A percentile compares a stretch with the other conserved stretches of the same genome.
Conservation (phyloP, 495 filamentous ascomycete genomes). For the Daldinia caldariorum region DNA sequence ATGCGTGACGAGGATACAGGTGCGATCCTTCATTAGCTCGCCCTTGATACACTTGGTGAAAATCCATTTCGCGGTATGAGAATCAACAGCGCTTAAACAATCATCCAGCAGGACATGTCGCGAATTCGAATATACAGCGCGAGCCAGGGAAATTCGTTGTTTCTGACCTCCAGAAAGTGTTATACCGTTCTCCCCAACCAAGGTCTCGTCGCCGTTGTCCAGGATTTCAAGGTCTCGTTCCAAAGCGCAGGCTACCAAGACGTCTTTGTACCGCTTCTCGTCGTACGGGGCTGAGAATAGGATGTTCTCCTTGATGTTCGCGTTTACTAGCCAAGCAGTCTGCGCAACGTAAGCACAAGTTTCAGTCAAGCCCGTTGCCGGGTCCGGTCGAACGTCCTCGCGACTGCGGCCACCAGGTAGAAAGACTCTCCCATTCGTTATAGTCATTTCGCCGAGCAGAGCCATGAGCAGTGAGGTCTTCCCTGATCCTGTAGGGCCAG, state of each 20-base stretch:
- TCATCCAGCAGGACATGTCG: slow-evolving; percentile 92
- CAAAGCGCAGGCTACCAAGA: slow-evolving; percentile 91
- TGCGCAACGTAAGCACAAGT: slow-evolving; percentile 97
- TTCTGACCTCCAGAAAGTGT: slow-evolving; percentile 97
- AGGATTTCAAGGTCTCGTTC: slow-evolving; percentile 93
- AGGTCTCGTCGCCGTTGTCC: slow-evolving; percentile 89
- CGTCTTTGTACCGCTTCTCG: slow-evolving; percentile 83
- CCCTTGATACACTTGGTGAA: slow-evolving; percentile 92
- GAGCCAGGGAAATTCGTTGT: slow-evolving; percentile 93
- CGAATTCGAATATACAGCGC: slow-evolving; percentile 92
- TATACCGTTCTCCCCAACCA: slow-evolving; percentile 98
- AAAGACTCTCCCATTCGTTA: slow-evolving; percentile 80
- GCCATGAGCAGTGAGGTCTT: slow-evolving; percentile 98
- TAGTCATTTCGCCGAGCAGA: slow-evolving; percentile 94
- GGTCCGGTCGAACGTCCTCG: slow-evolving; percentile 82
- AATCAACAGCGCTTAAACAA: slow-evolving; percentile 97
- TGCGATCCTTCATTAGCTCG: slow-evolving; percentile 85
- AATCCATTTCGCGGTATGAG: slow-evolving; percentile 98
- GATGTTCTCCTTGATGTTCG: slow-evolving; percentile 96
- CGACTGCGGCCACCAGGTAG: slow-evolving; percentile 84
- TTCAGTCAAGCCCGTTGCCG: slow-evolving; percentile 87
- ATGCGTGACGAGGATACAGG: slow-evolving; percentile 97
- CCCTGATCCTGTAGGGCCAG: slow-evolving; percentile 91
- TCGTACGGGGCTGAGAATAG: slow-evolving; percentile 87
- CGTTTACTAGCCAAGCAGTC: slow-evolving; percentile 97